Evolutionary conservation across 2,329 filamentous ascomycete species (phyloP), one percentile per base, ranked within the genome.

Genomic region (Myriosclerotinia duriaeana): DNA sequence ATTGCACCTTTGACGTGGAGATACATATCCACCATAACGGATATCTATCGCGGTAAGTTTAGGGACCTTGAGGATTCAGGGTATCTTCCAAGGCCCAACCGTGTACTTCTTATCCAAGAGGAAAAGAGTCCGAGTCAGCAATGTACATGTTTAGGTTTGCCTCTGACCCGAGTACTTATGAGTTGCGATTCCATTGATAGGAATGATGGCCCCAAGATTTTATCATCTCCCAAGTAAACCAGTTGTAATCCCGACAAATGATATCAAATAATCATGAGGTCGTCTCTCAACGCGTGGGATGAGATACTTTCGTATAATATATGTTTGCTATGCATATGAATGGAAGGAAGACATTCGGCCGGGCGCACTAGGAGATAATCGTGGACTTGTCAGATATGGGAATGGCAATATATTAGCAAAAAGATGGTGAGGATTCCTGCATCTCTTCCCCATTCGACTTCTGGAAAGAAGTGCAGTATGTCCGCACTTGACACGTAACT

Each of bases 251-350:
- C 17, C 20, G 8, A 36, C 3, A 11, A 53, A 36, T 53, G 52
- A 34, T 20, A 55, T 40, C 9, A 38, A 42, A 26, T 5, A 55
- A 40, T 56, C 36, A 56, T 56, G 53, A 56, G 53, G 53, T 17
- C 36, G 53, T 54, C 38, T 42, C 3, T 42, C 12, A 26, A 56
- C 14, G n/a, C 14, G 53, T 3, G 36, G 17, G 40, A 12, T 26
- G n/a, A 26, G 40, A 22, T 55, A 40, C 36, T 22, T 38, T 55
- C 20, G 53, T 55, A 22, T 55, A 11, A 40, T 42, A 36, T 22
- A 17, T 17, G 36, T 4, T 56, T 42, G 36, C 38, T 11, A 12
- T 11, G 1, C 42, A 42, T 11, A 12, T 11, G 1, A 56, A 42
- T 26, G 38, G 38, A 56, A 56, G 12, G 38, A 20, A 40, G 38